phyloP scores from a whole-genome alignment of 495 filamentous ascomycete genomes.

The Xylaria acuta region DNA sequence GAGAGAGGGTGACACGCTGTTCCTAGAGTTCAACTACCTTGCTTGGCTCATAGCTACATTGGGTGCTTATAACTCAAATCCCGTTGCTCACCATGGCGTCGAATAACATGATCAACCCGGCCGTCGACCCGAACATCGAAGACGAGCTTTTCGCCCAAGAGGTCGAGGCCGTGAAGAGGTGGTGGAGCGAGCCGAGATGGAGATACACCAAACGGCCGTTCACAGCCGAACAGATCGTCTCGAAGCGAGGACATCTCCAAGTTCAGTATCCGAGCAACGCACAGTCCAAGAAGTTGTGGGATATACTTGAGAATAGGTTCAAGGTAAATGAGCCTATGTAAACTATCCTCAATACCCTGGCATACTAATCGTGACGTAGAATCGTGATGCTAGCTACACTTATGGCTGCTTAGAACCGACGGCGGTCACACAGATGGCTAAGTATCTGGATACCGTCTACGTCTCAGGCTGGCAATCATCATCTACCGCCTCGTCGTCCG shows the following conservation, averaged over 20 bases:
- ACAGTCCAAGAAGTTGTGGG: constrained; percentile 93
- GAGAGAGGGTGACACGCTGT: background rate
- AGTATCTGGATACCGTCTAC: constrained; percentile 98
- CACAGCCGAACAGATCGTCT: constrained; percentile 95
- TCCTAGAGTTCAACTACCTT: background rate
- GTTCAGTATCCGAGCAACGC: constrained; percentile 90
- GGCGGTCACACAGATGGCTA: constrained; percentile 99
- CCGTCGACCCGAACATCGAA: constrained; percentile 70
- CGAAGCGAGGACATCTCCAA: constrained; percentile 89
- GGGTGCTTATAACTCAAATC: background rate
- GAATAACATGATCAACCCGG: constrained; percentile 60
- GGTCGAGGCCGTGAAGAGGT: constrained; percentile 84
- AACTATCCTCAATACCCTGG: background rate
- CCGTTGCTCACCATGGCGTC: constrained; percentile 55
- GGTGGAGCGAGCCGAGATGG: constrained; percentile 95
- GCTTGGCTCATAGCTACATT: background rate
- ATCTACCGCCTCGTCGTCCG: constrained; percentile 88
- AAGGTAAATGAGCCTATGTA: constrained; percentile 57
- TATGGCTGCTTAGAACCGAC: constrained; percentile 98
- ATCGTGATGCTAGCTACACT: constrained; percentile 84
- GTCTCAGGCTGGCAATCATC: constrained; percentile 99
- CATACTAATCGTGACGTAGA: constrained; percentile 53
- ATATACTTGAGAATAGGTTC: constrained; percentile 84
- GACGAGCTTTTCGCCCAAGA: constrained; percentile 81
- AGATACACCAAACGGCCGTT: constrained; percentile 89